Base-by-base conservation (phyloP, 2,329 filamentous ascomycete genomes). In the Hymenoscyphus repandus region DNA sequence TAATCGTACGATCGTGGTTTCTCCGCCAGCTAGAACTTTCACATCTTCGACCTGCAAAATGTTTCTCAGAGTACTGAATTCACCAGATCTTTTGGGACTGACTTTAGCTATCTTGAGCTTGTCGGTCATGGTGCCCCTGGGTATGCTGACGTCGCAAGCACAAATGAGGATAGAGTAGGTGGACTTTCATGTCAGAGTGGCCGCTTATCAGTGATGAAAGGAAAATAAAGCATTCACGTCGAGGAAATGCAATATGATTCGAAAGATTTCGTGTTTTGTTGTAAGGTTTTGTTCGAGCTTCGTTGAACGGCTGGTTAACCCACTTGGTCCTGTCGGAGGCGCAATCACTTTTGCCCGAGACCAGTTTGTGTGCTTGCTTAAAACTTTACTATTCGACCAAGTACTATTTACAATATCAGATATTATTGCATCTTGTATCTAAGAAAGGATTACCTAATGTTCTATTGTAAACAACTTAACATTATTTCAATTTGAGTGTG, bases 1-100 rank as follows among this genome's bases (percentile, higher is more conserved):
- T 47, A 85, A 69, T 53, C 75, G 79, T 55, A 80, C 80, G 20
- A 70, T 70, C 31, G 77, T 77, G 46, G 74, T 74, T 58, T 79
- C 74, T 62, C 82, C 82, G 48, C 75, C 75, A 58, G 76, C 75
- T 56, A 79, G 74, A 62, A 79, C 77, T 56, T 81, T 76, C 50
- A 85, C 80, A 65, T 79, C 70, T 55, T 87, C 79, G 61, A 83
- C 76, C 78, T 78, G 47, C 27, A 50, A 20, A 6, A 38, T 42
- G 33, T 20, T 31, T 46, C 48, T 59, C 39, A 59, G 53, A 50
- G 47, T 22, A 12, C 30, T 34, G 40, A 15, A 30, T 20, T 50
- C 4, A 11, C 38, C 40, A 31, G 18, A 44, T 47, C 27, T 7
- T 32, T 7, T 40, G 32, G 34, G 20, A 20, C 20, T 50, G 41